Evolutionary conservation across 1,284 basidiomycete species (phyloP).

Genomic region (Polyporus tsugae): DNA sequence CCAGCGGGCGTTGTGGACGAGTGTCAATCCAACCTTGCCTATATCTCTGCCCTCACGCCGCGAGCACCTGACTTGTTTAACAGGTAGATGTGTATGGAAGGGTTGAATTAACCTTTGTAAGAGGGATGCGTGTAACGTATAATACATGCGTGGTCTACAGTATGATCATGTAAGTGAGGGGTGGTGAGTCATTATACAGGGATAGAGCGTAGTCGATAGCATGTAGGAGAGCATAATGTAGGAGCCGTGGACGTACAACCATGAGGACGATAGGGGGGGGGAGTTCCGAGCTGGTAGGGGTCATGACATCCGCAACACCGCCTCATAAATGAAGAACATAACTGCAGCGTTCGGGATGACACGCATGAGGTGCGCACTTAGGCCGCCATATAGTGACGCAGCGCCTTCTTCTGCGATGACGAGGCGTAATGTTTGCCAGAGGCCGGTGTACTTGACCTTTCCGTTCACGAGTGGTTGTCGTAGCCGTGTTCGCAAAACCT

Average conservation of each 20-base stretch:
- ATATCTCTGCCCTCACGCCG: no score
- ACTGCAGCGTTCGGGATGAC: slow-evolving; percentile 98
- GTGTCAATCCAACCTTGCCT: no score
- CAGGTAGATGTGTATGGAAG: no score
- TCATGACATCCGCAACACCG: slow-evolving; percentile 65
- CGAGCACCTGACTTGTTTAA: no score
- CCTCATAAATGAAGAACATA: slow-evolving; percentile 93
- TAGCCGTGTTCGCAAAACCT: slow-evolving; percentile 93
- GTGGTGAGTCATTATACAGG: slow-evolving; percentile 28
- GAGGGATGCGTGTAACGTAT: slow-evolving; percentile 19
- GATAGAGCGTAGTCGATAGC: slow-evolving; percentile 30
- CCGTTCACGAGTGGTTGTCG: slow-evolving; percentile 85
- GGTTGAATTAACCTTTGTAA: not conserved
- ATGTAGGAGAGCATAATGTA: slow-evolving; percentile 17
- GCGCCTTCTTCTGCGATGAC: slow-evolving; percentile 93
- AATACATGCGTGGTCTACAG: slow-evolving; percentile 27
- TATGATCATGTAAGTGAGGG: slow-evolving; percentile 23
- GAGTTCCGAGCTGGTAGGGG: not conserved
- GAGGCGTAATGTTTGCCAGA: slow-evolving; percentile 86
- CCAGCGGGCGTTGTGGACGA: no score
- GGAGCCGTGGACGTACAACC: not conserved
- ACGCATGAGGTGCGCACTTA: slow-evolving; percentile 94
- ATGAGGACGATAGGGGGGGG: not conserved
- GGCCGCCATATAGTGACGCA: slow-evolving; percentile 88
- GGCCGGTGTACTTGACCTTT: slow-evolving; percentile 86